Conservation (phyloP, 2,329 filamentous ascomycete species). For the Hypomyces rosellus region DNA sequence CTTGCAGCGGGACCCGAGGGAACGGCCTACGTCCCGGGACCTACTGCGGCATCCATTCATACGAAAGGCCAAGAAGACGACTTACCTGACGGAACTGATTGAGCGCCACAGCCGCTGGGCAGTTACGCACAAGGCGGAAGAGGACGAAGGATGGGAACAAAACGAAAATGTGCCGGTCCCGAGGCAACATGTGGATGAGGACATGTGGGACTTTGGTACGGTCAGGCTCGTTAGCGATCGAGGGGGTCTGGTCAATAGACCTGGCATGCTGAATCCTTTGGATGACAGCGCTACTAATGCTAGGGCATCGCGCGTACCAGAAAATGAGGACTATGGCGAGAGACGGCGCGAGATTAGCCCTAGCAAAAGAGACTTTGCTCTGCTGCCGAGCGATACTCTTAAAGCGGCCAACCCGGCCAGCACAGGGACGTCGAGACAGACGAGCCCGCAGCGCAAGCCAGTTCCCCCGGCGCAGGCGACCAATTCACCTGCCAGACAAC, state of each 20-base stretch:
- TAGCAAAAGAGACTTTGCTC: slow-evolving; percentile 43
- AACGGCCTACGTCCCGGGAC: slow-evolving; percentile 80
- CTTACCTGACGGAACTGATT: slow-evolving; percentile 93
- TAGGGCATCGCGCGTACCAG: slow-evolving; percentile 50
- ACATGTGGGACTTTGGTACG: slow-evolving; percentile 98
- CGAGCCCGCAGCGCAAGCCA: slow-evolving; percentile 55
- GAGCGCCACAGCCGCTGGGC: slow-evolving; percentile 85
- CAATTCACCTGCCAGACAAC: slow-evolving; percentile 52
- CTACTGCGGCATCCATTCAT: slow-evolving; percentile 87
- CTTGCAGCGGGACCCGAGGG: slow-evolving; percentile 79
- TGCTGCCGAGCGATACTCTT: slow-evolving; percentile 47
- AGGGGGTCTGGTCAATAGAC: slow-evolving; percentile 48
- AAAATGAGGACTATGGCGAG: slow-evolving; percentile 48
- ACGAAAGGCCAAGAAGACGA: slow-evolving; percentile 85
- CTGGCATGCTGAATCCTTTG: slow-evolving; percentile 58
- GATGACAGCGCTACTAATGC: slow-evolving; percentile 78
- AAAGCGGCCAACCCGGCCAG: slow-evolving; percentile 42
- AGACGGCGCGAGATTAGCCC: slow-evolving; percentile 45
- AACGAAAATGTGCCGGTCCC: slow-evolving; percentile 47
- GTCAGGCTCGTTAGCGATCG: slow-evolving; percentile 72
- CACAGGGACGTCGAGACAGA: slow-evolving; percentile 46
- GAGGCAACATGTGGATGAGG: slow-evolving; percentile 60
- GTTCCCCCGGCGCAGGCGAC: slow-evolving; percentile 29
- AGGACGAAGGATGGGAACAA: slow-evolving; percentile 55
- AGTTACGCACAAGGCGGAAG: slow-evolving; percentile 67